Conservation (phyloP, 495 filamentous ascomycete species). For the Glutinoglossum americanum region DNA sequence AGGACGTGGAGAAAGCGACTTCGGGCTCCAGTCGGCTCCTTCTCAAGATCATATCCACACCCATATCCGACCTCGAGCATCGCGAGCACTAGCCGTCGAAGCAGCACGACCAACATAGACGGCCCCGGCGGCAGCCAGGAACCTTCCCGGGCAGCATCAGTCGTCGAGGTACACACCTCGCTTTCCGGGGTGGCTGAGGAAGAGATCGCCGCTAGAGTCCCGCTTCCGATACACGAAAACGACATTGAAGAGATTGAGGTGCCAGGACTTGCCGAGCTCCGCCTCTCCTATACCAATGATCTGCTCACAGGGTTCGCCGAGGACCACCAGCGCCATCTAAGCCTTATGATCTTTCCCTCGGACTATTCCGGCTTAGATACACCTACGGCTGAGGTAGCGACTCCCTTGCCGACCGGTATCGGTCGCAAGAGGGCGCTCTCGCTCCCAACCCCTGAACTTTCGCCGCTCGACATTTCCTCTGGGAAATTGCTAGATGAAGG, state of each 20-base stretch:
- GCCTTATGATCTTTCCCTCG: slow-evolving; percentile 29
- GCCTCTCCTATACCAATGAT: neutral
- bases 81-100: slow-evolving; percentile 7
- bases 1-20: slow-evolving; percentile 83
- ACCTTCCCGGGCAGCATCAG: slow-evolving; percentile 7
- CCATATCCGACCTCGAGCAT: slow-evolving; percentile 6
- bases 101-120: slow-evolving; percentile 16
- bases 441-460: slow-evolving; percentile 21
- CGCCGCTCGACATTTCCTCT: slow-evolving; percentile 1
- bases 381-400: neutral
- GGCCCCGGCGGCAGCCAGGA: slow-evolving; percentile 11
- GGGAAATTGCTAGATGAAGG: neutral
- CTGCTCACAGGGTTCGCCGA: slow-evolving; percentile 13
- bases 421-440: slow-evolving; percentile 33
- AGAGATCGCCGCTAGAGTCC: slow-evolving; percentile 29
- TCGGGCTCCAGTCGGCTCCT: slow-evolving; percentile 19
- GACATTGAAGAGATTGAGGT: slow-evolving; percentile 58
- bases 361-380: slow-evolving; percentile 8
- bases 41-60: slow-evolving; percentile 11
- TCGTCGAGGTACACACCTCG: slow-evolving; percentile 10
- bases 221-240: slow-evolving; percentile 41
- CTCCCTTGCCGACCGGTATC: slow-evolving; percentile 6
- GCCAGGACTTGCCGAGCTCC: slow-evolving; percentile 22
- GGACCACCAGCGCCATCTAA: slow-evolving; percentile 31
- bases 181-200: slow-evolving; percentile 12